Evolutionary conservation across 2,329 filamentous ascomycete species (phyloP).

Genomic region (Aspergillus chevalieri): DNA sequence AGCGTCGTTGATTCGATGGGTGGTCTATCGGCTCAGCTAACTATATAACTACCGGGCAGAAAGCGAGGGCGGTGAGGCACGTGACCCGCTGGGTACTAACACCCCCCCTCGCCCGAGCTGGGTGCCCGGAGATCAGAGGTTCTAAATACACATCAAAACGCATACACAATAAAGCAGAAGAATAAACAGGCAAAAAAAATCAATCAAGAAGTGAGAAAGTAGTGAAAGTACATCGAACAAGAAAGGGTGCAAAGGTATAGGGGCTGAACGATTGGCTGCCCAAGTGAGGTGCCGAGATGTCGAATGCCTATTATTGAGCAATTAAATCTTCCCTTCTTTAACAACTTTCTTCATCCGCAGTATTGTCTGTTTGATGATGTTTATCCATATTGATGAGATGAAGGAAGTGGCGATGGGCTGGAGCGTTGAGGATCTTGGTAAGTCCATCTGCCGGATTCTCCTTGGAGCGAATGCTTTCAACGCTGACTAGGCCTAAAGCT

Average conservation of each 20-base stretch:
- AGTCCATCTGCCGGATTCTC: neutral
- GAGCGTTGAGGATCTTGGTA: neutral
- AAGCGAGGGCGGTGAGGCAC: no score
- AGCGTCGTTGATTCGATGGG: no score
- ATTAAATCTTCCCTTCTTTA: neutral
- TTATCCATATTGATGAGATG: neutral
- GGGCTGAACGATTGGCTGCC: no score
- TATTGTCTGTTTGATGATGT: no score
- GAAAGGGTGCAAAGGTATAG: no score
- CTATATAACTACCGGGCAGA: no score
- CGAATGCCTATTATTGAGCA: no score
- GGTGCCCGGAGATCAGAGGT: neutral
- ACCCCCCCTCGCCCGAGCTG: neutral
- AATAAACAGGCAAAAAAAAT: neutral
- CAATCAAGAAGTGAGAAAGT: neutral
- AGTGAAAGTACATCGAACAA: neutral
- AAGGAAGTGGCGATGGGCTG: neutral
- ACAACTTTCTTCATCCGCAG: neutral
- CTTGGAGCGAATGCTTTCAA: neutral
- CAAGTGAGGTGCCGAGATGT: no score
- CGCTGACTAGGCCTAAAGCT: slow-evolving; percentile 3
- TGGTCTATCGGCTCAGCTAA: no score
- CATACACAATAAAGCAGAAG: neutral
- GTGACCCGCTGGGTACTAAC: no score
- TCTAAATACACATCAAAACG: neutral